phyloP scores from a whole-genome alignment of 306 rosid genomes.

The Rubus parviflorus region DNA sequence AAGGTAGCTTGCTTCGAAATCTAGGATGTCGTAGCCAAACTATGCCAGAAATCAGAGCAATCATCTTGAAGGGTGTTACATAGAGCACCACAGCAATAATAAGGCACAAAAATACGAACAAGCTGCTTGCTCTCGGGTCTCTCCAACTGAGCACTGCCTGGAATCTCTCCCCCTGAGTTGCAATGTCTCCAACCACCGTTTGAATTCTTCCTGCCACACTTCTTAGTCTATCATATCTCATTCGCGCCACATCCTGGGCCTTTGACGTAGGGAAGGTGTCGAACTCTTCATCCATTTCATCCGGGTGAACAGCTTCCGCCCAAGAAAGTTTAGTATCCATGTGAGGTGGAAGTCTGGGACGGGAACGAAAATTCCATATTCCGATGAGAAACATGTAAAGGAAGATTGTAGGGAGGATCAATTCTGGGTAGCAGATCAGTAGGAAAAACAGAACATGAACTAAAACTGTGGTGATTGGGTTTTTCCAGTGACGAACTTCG shows the following conservation, averaged over 20 bases:
- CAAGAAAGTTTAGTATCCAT: slow-evolving; percentile 83
- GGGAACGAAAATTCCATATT: slow-evolving; percentile 63
- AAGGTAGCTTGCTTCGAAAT: slow-evolving; percentile 77
- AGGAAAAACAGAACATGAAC: slow-evolving; percentile 70
- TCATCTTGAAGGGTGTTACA: slow-evolving; percentile 55
- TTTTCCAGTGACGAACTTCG: slow-evolving; percentile 73
- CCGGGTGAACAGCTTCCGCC: slow-evolving; percentile 76
- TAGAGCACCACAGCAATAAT: slow-evolving; percentile 54
- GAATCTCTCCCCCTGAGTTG: slow-evolving; percentile 69
- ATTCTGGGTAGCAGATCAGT: slow-evolving; percentile 66
- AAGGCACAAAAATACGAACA: slow-evolving; percentile 47
- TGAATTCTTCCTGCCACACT: slow-evolving; percentile 76
- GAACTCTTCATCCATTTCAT: slow-evolving; percentile 70
- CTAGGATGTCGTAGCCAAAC: slow-evolving; percentile 70
- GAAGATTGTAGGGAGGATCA: slow-evolving; percentile 69
- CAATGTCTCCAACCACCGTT: slow-evolving; percentile 64
- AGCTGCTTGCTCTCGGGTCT: slow-evolving; percentile 62
- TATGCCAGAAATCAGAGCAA: slow-evolving; percentile 55
- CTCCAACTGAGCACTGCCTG: slow-evolving; percentile 59
- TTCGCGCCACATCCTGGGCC: slow-evolving; percentile 49
- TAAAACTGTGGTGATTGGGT: slow-evolving; percentile 60
- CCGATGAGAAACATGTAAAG: slow-evolving; percentile 87
- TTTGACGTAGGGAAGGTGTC: slow-evolving; percentile 75
- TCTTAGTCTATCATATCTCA: slow-evolving; percentile 76
- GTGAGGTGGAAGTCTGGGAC: slow-evolving; percentile 64